Base-by-base conservation (phyloP, 257 asterid species). In the Ilex aquifolium region DNA sequence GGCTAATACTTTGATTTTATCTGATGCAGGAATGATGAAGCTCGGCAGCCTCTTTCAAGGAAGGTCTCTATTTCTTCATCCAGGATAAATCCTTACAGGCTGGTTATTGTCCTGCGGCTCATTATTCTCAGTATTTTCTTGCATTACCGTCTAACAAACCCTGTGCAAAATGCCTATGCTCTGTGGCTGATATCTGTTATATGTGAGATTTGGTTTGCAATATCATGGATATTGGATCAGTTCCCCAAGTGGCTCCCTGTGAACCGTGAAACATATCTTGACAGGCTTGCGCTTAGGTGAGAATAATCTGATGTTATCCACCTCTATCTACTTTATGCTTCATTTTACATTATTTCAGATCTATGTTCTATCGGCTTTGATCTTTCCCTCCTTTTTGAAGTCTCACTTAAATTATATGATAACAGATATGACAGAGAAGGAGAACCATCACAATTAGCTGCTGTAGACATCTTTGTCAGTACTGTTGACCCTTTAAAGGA, bases 401-500 rank as follows among this genome's bases (percentile, higher is more conserved):
- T 56, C 27, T 57, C 31, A 58, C 55, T 61, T 60, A 54, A 54
- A 59, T 76, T 57, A 42, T 71, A 50, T 65, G 62, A 60, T 31
- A 57, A 74, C 87, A 93, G 99, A 76, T 93, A 93, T 68, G 99
- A 93, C 52, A 85, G 92, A 55, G 99, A 93, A 76, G 99, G 99
- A 69, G 97, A 93, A 80, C 88, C 96, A 71, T 90, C 99, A 59
- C 97, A 93, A 69, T 76, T 93, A 71, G 99, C 97, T 77, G 97
- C 97, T 82, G 99, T 93, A 66, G 99, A 93, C 84, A 90, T 90
- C 67, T 93, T 93, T 87, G 99, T 93, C 83, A 93, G 97, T 84
- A 90, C 97, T 67, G 97, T 93, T 8, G 99, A 90, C 74, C 97
- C 99, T 71, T 69, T 85, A 56, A 93, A 90, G 90, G 99, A 93